phyloP scores from a whole-genome alignment of 257 asterid species.

The Solanum chiquidenum region DNA sequence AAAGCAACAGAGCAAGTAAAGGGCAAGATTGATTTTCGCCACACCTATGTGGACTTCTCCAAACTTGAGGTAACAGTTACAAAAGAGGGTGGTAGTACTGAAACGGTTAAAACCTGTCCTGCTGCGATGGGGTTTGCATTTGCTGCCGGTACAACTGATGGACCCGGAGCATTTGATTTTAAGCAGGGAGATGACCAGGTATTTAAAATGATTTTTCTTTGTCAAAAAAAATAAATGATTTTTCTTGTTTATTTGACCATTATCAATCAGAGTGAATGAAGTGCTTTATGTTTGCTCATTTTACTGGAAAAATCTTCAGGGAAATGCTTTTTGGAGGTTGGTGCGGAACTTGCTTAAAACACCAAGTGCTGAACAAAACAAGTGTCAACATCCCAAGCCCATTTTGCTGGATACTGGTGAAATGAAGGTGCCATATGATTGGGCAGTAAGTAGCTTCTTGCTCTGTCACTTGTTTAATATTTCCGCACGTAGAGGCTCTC shows the following conservation, averaged over 20 bases:
- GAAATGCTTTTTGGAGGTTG: slow-evolving; percentile 87
- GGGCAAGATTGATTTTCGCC: slow-evolving; percentile 81
- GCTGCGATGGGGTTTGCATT: slow-evolving; percentile 99
- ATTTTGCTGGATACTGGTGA: slow-evolving; percentile 97
- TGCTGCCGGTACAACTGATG: slow-evolving; percentile 99
- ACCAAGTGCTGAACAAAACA: slow-evolving; percentile 64
- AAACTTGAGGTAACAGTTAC: slow-evolving; percentile 61
- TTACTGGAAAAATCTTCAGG: slow-evolving; percentile 29
- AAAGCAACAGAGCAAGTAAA: slow-evolving; percentile 60
- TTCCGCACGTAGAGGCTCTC: not conserved
- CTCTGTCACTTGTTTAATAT: not conserved
- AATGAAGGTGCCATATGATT: slow-evolving; percentile 89
- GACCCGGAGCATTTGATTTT: slow-evolving; percentile 99
- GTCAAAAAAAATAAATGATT: no score
- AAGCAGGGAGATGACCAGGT: slow-evolving; percentile 92
- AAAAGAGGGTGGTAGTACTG: slow-evolving; percentile 43
- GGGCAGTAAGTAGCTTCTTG: slow-evolving; percentile 76
- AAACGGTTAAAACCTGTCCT: slow-evolving; percentile 77
- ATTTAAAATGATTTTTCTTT: no score
- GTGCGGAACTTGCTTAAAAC: slow-evolving; percentile 76
- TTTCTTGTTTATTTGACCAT: not conserved
- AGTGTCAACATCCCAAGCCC: slow-evolving; percentile 88
- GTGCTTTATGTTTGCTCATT: not conserved
- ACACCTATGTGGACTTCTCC: slow-evolving; percentile 69
- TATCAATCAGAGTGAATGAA: not conserved